A percentile compares a stretch with the other conserved stretches of the same genome.
phyloP scores from a whole-genome alignment of 2,329 filamentous ascomycete genomes.

The Myriosclerotinia curreyana region DNA sequence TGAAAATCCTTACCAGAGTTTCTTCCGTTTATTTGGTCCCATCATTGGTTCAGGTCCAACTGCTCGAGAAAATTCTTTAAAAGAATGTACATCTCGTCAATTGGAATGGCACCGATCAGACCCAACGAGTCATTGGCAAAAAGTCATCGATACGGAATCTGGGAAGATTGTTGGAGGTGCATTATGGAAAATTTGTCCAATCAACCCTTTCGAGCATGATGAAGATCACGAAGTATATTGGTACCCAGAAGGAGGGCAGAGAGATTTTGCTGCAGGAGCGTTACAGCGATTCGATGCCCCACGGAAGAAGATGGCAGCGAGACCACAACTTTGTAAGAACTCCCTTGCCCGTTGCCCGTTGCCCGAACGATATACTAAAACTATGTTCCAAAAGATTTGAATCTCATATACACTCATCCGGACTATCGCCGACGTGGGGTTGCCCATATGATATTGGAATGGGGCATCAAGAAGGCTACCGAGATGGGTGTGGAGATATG shows the following conservation, averaged over 20 bases:
- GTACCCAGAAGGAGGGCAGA: constrained; percentile 14
- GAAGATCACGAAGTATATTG: constrained; percentile 9
- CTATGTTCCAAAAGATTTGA: background rate
- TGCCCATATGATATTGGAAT: constrained; percentile 14
- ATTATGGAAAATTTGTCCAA: constrained; percentile 17
- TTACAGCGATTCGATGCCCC: constrained; percentile 5
- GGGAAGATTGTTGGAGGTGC: constrained; percentile 14
- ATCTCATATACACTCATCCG: constrained; percentile 21
- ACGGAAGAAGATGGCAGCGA: background rate
- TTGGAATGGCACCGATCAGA: constrained; percentile 15
- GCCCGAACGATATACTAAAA: background rate
- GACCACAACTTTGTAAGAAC: constrained; percentile 17
- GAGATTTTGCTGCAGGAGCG: constrained; percentile 5
- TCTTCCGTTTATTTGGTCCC: constrained; percentile 17
- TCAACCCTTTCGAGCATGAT: constrained; percentile 12
- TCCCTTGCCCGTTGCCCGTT: background rate
- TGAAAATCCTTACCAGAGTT: constrained; percentile 12
- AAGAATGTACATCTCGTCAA: constrained; percentile 10
- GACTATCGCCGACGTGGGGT: constrained; percentile 20
- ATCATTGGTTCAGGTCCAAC: background rate
- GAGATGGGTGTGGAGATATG: constrained; percentile 20
- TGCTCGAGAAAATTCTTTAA: constrained; percentile 5
- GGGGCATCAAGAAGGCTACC: constrained; percentile 14
- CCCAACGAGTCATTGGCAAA: constrained; percentile 20
- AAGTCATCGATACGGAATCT: constrained; percentile 9